These are phyloP conservation scores for Colletotrichum euphorbiae DNA, from an alignment of 2,329 filamentous ascomycete species.

Conservation along the genomic window DNA sequence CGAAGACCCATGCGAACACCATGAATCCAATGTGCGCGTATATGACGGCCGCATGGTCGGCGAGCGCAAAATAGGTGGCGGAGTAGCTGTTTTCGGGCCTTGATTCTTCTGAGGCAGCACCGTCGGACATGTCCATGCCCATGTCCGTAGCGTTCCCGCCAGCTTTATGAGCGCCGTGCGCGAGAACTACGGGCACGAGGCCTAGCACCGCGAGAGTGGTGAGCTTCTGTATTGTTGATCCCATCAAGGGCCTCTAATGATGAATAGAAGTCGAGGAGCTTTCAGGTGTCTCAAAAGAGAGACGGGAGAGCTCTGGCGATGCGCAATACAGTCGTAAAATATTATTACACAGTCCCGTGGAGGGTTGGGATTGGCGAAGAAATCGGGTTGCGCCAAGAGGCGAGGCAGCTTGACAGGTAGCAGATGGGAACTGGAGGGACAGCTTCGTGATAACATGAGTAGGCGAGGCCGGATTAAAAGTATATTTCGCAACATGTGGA, in stretches of 20 bases:
- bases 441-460: not conserved
- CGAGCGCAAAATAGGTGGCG: constrained; percentile 70
- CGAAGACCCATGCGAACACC: constrained; percentile 77
- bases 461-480: constrained; percentile 22
- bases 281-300: not conserved
- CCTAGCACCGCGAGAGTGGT: not conserved
- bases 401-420: not conserved
- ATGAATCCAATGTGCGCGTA: constrained; percentile 78
- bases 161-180: constrained; percentile 41
- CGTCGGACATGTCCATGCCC: constrained; percentile 31
- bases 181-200: constrained; percentile 24
- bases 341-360: not conserved
- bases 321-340: not conserved
- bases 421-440: not conserved
- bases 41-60: constrained; percentile 66
- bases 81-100: constrained; percentile 48
- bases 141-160: constrained; percentile 37
- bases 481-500: constrained; percentile 17
- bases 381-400: not conserved
- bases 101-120: constrained; percentile 13
- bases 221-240: not conserved
- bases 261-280: not conserved
- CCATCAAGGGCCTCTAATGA: constrained; percentile 4
- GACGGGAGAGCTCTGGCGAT: not conserved
- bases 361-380: not conserved